phyloP scores from a whole-genome alignment of 148 eudicot species.

The Rhododendron vialii region DNA sequence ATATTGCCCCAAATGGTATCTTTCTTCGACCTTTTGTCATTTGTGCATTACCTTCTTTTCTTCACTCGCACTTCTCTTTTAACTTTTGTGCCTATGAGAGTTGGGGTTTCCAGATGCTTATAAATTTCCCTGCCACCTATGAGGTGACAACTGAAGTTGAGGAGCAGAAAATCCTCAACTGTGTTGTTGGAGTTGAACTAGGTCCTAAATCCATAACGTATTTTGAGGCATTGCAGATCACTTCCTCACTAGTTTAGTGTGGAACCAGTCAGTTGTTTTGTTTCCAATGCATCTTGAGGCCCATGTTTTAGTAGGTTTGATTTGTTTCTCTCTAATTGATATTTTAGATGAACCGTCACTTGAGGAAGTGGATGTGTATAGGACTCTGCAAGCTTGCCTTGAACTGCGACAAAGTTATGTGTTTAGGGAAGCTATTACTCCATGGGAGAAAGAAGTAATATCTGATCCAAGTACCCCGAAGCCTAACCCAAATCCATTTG shows the following conservation, averaged over 20 bases:
- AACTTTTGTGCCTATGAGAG: background rate
- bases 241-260: background rate
- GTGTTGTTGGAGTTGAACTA: background rate
- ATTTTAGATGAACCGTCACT: conserved; percentile 68
- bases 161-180: background rate
- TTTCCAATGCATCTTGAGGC: background rate
- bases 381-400: conserved; percentile 82
- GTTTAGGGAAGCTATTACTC: conserved; percentile 78
- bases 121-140: background rate
- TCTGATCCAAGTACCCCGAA: conserved; percentile 92
- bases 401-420: conserved; percentile 83
- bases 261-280: background rate
- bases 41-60: background rate
- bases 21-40: background rate
- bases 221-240: background rate
- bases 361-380: conserved; percentile 85
- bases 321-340: conserved; percentile 12
- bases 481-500: conserved; percentile 84
- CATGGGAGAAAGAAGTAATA: conserved; percentile 92
- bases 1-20: conserved; percentile 77
- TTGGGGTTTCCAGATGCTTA: background rate
- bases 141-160: background rate
- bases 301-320: conserved; percentile 1
- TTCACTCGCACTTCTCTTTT: background rate
- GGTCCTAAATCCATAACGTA: background rate